Conservation (phyloP, 129 eudicot genomes). For the Arctium lappa region DNA sequence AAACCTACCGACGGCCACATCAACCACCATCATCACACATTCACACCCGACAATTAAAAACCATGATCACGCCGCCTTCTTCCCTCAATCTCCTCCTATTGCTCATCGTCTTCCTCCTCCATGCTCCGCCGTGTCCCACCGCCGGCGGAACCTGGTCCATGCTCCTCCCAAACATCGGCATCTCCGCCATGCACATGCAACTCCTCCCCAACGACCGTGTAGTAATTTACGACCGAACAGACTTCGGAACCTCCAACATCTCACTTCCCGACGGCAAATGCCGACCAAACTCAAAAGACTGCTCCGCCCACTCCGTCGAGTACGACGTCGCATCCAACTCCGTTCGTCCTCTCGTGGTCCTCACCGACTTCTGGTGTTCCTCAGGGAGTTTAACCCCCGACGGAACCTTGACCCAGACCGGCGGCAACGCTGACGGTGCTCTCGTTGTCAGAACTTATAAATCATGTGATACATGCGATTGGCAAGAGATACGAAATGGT, state of each 20-base stretch:
- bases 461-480: constrained; percentile 52
- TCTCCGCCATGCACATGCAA: constrained; percentile 96
- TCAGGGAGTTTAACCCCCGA: constrained; percentile 71
- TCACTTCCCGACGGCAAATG: constrained; percentile 54
- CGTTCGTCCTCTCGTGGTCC: constrained; percentile 59
- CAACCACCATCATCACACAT: background rate
- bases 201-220: constrained; percentile 70
- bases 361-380: constrained; percentile 72
- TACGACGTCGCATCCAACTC: constrained; percentile 49
- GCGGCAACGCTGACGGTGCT: constrained; percentile 64
- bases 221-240: constrained; percentile 68
- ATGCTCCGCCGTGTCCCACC: constrained; percentile 3
- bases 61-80: background rate
- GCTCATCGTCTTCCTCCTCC: constrained; percentile 6
- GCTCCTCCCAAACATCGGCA: constrained; percentile 53
- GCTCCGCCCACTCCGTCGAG: constrained; percentile 79
- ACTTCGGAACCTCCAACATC: constrained; percentile 63
- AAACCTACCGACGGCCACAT: background rate
- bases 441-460: constrained; percentile 34
- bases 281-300: constrained; percentile 39
- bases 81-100: constrained; percentile 2
- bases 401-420: constrained; percentile 60
- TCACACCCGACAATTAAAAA: background rate
- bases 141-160: constrained; percentile 57
- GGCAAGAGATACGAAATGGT: constrained; percentile 44